Base-by-base conservation (phyloP, 441 rosid species). In the Euphorbia celastroides region DNA sequence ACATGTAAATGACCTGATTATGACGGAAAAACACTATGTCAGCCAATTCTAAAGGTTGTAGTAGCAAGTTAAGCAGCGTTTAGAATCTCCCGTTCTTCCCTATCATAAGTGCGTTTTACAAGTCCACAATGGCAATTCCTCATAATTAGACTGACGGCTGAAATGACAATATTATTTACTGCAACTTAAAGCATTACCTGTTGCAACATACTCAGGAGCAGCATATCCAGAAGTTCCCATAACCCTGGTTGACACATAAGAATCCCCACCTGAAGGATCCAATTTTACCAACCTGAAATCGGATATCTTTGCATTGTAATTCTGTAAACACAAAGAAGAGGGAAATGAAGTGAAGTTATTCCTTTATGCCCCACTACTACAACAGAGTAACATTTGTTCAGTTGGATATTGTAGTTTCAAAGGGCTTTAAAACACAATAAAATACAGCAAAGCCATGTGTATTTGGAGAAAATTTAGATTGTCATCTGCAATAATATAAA, bases 261-360 rank as follows among this genome's bases (percentile, higher is more conserved):
- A 86, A 14, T 83, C 86, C 73, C 91, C 88, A 0, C 83, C 88
- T 0, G 95, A 86, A 78, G 95, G 98, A 58, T 96, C 98, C 62
- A 81, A 51, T 60, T 84, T 89, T 20, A 93, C 98, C 75, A 89
- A 75, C 48, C 96, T 96, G 67, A 92, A 89, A 69, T 89, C 98
- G 3, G 95, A 89, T 78, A 92, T 72, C 78, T 86, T 89, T 61
- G 98, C 89, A 34, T 78, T 85, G 75, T 82, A 41, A 41, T 41
- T 41, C 44, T 41, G 12, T 41, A 41, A 41, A 41, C 44, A 41
- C 13, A 22, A 20, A 28, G 46, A 13, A 32, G 46, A 44, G 27
- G 38, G 9, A n/a, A n/a, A 27, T 34, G 4, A 34, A 34, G 38
- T 34, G 13, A 57, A 3, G 20, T 28, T 34, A 26, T 28, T 9